Conservation (phyloP, 768 basidiomycete genomes). For the Sporobolomyces phaffii region DNA sequence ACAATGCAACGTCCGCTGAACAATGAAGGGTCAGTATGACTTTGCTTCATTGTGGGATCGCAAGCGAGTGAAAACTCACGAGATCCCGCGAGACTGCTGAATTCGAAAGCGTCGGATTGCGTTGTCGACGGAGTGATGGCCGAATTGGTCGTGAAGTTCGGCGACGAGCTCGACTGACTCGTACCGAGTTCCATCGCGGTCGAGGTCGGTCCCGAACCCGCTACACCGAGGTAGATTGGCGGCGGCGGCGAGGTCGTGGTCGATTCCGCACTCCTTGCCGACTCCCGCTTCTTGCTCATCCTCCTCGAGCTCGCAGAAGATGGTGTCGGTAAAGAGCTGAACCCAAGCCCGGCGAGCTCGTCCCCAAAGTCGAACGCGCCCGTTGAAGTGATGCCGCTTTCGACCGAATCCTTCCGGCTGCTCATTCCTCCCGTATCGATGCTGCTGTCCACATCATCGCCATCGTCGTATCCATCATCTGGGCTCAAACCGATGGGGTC, state of each 20-base stretch:
- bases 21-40: too few species aligned
- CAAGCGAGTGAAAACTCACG: slow-evolving; percentile 13
- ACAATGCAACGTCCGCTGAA: neutral
- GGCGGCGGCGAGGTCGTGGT: neutral
- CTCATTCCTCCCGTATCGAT: neutral
- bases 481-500: neutral
- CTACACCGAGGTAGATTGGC: too few species aligned
- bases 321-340: neutral
- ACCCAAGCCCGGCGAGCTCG: slow-evolving; percentile 20
- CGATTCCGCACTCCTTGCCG: neutral
- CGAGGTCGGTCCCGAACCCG: neutral
- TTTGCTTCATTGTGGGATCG: neutral
- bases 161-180: slow-evolving; percentile 14
- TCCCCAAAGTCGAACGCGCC: slow-evolving; percentile 5
- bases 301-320: neutral
- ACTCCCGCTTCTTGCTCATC: neutral
- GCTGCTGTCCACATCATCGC: neutral
- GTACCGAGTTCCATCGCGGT: slow-evolving; percentile 13
- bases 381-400: neutral
- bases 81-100: slow-evolving; percentile 26
- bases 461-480: neutral
- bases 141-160: neutral
- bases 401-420: neutral
- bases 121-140: slow-evolving; percentile 14
- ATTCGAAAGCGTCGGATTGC: slow-evolving; percentile 37